Evolutionary conservation across 495 filamentous ascomycete genomes (phyloP), one percentile per base, ranked within the genome.

Genomic region (Penicillium coprophilum): DNA sequence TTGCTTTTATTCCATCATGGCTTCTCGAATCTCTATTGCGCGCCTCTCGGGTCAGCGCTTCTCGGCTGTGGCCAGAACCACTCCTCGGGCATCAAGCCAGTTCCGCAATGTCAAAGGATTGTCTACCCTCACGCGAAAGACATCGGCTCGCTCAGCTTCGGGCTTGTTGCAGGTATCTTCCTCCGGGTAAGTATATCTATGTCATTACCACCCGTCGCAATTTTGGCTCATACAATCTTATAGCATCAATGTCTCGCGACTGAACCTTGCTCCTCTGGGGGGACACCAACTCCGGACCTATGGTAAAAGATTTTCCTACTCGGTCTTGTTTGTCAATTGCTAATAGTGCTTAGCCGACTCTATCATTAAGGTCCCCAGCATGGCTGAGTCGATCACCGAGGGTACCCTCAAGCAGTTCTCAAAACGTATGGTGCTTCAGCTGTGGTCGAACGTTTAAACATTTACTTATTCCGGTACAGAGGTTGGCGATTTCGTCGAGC

Each of bases 331-430:
- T 28, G 50, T 39, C 50, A 54, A 56, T 63, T 56, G 44, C 44
- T 58, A 3, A 50, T 34, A 48, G n/a, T 23, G 31, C 34, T 51
- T 15, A 82, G 92, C 90, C 68, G 90, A 95, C 57, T 86, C 79
- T 53, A 75, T 92, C 47, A 85, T 98, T 71, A 94, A 97, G 76
- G 95, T 97, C 64, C 95, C 94, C 17, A 81, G 92, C 64, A 99
- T 99, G 94, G 94, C 94, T 52, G 94, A 99, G 72, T 99, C 95
- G 13, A 97, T 99, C 69, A 95, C 90, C 39, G 94, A 99, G 73
- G 94, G 94, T 51, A 97, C 95, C 19, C 72, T 99, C 68, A 97
- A 96, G 77, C 91, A 96, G 65, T 99, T 89, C 78, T 87, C 84
- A 56, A 97, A 97, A 82, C 80, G 86, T 87, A 76, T 53, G 63